Conservation (phyloP, 2,329 filamentous ascomycete genomes). For the Cladophialophora carrionii region DNA sequence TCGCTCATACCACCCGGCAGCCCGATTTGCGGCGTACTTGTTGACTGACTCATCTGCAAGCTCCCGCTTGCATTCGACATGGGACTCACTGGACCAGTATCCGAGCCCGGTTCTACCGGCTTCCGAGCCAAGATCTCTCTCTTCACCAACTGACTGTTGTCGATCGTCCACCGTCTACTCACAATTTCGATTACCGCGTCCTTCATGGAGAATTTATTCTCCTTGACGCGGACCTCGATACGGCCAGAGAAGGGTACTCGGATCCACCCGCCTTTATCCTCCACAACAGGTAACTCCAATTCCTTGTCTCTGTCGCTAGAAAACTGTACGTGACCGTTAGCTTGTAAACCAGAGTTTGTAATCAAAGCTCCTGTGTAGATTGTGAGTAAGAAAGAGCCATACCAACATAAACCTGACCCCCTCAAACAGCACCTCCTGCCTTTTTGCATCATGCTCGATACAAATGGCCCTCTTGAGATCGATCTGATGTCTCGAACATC, state of each 20-base stretch:
- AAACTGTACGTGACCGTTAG: not conserved
- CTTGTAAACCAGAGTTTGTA: not conserved
- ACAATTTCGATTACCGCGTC: conserved; percentile 27
- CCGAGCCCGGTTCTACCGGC: not conserved
- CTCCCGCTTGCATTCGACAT: not conserved
- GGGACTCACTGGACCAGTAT: not conserved
- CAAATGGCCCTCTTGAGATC: conserved; percentile 29
- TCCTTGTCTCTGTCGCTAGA: not conserved
- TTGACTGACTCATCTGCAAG: not conserved
- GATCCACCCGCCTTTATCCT: conserved; percentile 20
- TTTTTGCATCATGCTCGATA: conserved; percentile 18
- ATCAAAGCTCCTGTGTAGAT: not conserved
- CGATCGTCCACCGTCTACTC: conserved; percentile 23
- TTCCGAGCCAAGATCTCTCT: conserved; percentile 5
- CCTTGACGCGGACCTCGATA: conserved; percentile 28
- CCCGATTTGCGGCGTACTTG: conserved; percentile 6
- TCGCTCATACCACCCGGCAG: conserved; percentile 11
- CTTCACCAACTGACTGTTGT: conserved; percentile 22
- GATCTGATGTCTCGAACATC: conserved; percentile 23
- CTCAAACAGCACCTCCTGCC: conserved; percentile 28
- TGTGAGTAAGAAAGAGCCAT: not conserved
- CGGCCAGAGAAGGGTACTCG: conserved; percentile 24
- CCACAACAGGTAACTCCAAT: conserved; percentile 2
- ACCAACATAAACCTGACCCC: conserved; percentile 26
- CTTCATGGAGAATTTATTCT: conserved; percentile 27